phyloP scores from a whole-genome alignment of 176 grass and related monocot genomes.

The Urochloa ruziziensis region DNA sequence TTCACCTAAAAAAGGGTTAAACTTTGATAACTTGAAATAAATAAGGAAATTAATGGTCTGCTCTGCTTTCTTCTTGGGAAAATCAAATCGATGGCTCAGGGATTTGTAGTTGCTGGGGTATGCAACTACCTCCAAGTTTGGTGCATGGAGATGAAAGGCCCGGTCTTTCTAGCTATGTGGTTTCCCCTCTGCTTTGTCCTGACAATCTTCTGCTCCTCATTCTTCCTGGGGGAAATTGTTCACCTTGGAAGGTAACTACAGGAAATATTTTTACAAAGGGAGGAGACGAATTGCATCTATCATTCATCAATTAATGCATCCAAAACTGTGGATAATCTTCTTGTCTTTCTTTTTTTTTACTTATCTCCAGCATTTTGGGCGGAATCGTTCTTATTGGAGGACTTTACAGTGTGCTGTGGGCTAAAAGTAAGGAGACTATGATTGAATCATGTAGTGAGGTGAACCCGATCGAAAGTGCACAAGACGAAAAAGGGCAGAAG shows the following conservation, averaged over 20 bases:
- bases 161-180: not conserved
- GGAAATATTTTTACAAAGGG: not conserved
- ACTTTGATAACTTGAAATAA: not conserved
- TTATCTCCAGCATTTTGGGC: not conserved
- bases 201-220: not conserved
- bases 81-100: not conserved
- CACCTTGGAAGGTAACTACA: not conserved
- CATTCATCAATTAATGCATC: not conserved
- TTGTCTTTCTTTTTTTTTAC: not conserved
- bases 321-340: not conserved
- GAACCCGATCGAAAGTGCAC: not conserved
- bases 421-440: not conserved
- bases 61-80: not conserved
- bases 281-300: not conserved
- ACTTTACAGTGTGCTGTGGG: not conserved
- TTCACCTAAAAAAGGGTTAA: no score
- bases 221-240: not conserved
- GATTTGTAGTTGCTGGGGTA: not conserved
- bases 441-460: not conserved
- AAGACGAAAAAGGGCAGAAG: not conserved
- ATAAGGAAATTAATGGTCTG: not conserved
- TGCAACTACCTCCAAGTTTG: not conserved
- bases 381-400: not conserved
- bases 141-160: conserved; percentile 5
- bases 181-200: not conserved